Base-by-base conservation (phyloP, 2,329 filamentous ascomycete genomes). In the Talaromyces sp. region DNA sequence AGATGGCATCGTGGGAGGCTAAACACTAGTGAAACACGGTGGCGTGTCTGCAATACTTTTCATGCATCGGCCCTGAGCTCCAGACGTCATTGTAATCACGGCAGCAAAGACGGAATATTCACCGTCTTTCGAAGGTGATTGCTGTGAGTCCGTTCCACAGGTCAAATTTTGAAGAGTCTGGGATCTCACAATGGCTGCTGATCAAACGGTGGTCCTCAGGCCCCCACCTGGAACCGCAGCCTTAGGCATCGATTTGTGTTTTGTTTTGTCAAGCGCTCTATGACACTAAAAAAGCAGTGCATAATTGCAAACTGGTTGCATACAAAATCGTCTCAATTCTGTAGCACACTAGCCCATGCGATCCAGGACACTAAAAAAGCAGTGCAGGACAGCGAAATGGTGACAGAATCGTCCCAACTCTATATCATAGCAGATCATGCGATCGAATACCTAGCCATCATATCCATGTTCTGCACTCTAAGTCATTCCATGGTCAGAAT, bases 21-120 rank as follows among this genome's bases (percentile, higher is more conserved):
- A 64, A 64, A 65, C 57, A 61, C 54, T 65, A 54, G 63, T 65
- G 63, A 65, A 65, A 65, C 63, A 61, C 6, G 31, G 56, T 60
- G 62, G 62, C 62, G 39, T 64, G 39, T 62, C 49, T 45, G 37
- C 39, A 62, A 25, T 45, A 39, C 33, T 19, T 54, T 54, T 56
- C 52, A 56, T 56, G 31, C 33, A 56, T 56, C 52, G 31, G n/a
- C 19, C n/a, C 52, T 13, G 13, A 10, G n/a, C 33, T 37, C 33
- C 17, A 22, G 33, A 54, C 31, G 31, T 54, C 27, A 54, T 56
- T 37, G 52, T 37, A 33, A 33, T 37, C n/a, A 37, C n/a, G 31
- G 35, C 31, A 33, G 15, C n/a, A 19, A 9, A 11, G 22, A 15
- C 4, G 11, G 33, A 25, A 25, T 17, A 54, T 54, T n/a, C 50